Percentiles rank a stretch among this genome's conserved stretches.
Conservation (phyloP, 1,284 basidiomycete species). For the Wallemia hederae region DNA sequence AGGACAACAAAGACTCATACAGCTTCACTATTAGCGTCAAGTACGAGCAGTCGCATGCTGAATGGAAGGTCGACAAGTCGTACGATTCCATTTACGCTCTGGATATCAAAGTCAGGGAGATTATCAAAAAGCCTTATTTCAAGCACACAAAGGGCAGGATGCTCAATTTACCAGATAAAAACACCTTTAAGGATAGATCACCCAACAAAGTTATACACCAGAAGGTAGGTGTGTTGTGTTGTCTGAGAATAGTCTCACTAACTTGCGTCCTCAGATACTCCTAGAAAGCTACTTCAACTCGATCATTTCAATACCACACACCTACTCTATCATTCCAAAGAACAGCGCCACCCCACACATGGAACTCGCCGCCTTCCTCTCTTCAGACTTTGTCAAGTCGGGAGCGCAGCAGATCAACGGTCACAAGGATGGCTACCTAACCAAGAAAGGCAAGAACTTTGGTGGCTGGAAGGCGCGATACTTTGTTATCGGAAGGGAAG, state of each 20-base stretch:
- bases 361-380: slow-evolving; percentile 74
- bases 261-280: slow-evolving; percentile 25
- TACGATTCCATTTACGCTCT: slow-evolving; percentile 67
- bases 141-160: slow-evolving; percentile 41
- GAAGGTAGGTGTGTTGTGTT: neutral
- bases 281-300: slow-evolving; percentile 66
- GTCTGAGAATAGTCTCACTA: slow-evolving; percentile 5
- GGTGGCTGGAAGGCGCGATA: slow-evolving; percentile 84
- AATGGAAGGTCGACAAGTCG: slow-evolving; percentile 80
- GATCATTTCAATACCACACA: slow-evolving; percentile 39
- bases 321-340: slow-evolving; percentile 37
- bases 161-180: slow-evolving; percentile 54
- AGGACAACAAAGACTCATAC: slow-evolving; percentile 57
- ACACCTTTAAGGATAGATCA: slow-evolving; percentile 84
- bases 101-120: slow-evolving; percentile 33
- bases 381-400: slow-evolving; percentile 49
- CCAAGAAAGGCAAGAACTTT: slow-evolving; percentile 88
- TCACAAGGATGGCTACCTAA: slow-evolving; percentile 86
- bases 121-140: neutral
- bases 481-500: slow-evolving; percentile 60
- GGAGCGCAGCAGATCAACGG: slow-evolving; percentile 18
- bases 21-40: slow-evolving; percentile 34
- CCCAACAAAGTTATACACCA: slow-evolving; percentile 43
- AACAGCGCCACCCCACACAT: slow-evolving; percentile 62
- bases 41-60: slow-evolving; percentile 14